phyloP scores from a whole-genome alignment of 257 asterid genomes.

The Phtheirospermum japonicum region DNA sequence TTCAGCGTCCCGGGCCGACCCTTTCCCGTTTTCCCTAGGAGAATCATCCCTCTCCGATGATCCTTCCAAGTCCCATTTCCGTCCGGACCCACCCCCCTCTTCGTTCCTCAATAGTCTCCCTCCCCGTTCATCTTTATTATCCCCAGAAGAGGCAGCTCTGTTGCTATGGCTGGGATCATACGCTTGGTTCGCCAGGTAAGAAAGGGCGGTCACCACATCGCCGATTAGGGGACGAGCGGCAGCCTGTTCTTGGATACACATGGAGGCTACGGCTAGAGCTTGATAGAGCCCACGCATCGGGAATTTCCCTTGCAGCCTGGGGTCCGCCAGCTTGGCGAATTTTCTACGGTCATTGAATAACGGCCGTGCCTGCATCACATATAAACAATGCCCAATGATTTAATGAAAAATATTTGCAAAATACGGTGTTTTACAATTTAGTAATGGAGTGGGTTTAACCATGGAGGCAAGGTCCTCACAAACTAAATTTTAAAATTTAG shows the following conservation, averaged over 20 bases:
- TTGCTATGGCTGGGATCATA: slow-evolving; percentile 58
- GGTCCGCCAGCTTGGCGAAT: slow-evolving; percentile 83
- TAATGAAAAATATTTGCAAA: no score
- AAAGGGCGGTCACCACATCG: slow-evolving; percentile 93
- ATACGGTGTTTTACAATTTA: no score
- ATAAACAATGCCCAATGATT: background rate
- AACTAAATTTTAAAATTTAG: no score
- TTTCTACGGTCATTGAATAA: slow-evolving; percentile 84
- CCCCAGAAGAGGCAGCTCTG: slow-evolving; percentile 7
- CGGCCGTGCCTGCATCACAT: slow-evolving; percentile 72
- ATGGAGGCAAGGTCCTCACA: no score
- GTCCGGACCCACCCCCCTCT: slow-evolving; percentile 73
- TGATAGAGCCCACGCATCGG: slow-evolving; percentile 93
- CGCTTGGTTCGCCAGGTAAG: slow-evolving; percentile 84
- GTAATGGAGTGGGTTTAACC: no score
- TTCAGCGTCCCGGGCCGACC: slow-evolving; percentile 67
- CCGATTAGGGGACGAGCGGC: slow-evolving; percentile 94
- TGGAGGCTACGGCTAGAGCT: slow-evolving; percentile 96
- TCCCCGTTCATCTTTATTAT: slow-evolving; percentile 44
- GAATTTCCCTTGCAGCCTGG: slow-evolving; percentile 71
- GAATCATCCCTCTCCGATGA: slow-evolving; percentile 85
- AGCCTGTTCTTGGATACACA: slow-evolving; percentile 97
- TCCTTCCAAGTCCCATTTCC: slow-evolving; percentile 76
- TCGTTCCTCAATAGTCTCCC: slow-evolving; percentile 60
- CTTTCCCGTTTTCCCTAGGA: slow-evolving; percentile 63